phyloP scores from a whole-genome alignment of 2,329 filamentous ascomycete genomes.

The Sporothrix variecibatus region DNA sequence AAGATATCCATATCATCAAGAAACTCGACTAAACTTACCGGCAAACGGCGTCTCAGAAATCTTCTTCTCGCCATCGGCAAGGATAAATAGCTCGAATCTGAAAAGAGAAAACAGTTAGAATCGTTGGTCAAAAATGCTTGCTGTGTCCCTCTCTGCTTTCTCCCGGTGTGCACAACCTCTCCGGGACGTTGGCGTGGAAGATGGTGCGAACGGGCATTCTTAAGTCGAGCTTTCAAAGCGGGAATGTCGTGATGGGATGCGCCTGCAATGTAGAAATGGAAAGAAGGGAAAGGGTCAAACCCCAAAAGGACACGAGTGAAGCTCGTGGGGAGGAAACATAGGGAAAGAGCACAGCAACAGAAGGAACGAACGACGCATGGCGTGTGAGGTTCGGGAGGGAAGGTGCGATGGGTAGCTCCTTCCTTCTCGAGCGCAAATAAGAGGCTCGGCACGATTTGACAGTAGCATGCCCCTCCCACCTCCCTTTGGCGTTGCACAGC shows the following conservation, averaged over 20 bases:
- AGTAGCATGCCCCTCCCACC: neutral
- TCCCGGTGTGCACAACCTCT: neutral
- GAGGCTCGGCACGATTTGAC: too few relatives aligned
- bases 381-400: neutral
- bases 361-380: neutral
- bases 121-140: too few relatives aligned
- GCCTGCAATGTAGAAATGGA: neutral
- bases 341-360: neutral
- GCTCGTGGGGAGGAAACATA: neutral
- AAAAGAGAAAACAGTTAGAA: constrained; percentile 11
- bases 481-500: neutral
- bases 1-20: neutral
- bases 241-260: constrained; percentile 5
- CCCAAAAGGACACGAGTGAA: neutral
- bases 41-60: constrained; percentile 86
- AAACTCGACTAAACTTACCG: constrained; percentile 57
- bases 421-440: neutral
- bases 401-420: constrained; percentile 3
- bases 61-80: constrained; percentile 88
- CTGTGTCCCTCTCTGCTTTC: neutral
- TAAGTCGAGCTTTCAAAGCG: neutral
- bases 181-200: constrained; percentile 21
- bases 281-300: neutral
- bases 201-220: neutral
- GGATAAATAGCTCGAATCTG: constrained; percentile 92